Evolutionary conservation across 208 protist genomes (phyloP).

Genomic region (Leishmania aethiopica): DNA sequence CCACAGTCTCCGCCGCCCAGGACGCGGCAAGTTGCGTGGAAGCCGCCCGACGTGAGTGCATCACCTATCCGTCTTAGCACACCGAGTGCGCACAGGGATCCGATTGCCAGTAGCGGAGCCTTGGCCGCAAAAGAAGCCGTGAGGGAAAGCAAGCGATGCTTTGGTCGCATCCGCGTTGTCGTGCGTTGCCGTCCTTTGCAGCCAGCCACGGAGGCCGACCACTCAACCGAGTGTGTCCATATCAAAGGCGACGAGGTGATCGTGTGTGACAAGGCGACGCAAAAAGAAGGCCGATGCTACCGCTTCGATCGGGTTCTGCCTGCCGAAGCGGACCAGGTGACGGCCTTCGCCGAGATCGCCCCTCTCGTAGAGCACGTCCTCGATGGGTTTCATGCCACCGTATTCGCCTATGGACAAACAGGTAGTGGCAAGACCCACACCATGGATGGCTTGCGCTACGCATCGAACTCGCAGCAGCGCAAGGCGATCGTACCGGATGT

Average conservation of each 20-base stretch:
- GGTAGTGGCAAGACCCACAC: conserved; percentile 93
- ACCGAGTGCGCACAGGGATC: conserved; percentile 6
- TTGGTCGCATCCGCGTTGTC: conserved; percentile 57
- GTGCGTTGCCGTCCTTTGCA: conserved; percentile 74
- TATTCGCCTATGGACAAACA: conserved; percentile 93
- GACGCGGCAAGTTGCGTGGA: conserved; percentile 9
- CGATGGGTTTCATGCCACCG: conserved; percentile 83
- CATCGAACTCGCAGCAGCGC: conserved; percentile 4
- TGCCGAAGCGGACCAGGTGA: conserved; percentile 47
- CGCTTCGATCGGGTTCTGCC: conserved; percentile 79
- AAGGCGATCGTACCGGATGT: conserved; percentile 25
- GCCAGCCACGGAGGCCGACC: conserved; percentile 25
- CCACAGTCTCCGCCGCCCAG: background rate
- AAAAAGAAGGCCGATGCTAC: conserved; percentile 50
- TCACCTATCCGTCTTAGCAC: background rate
- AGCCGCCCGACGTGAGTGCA: background rate
- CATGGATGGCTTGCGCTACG: conserved; percentile 81
- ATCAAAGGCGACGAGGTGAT: conserved; percentile 42
- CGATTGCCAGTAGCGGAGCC: background rate
- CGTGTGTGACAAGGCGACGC: conserved; percentile 19
- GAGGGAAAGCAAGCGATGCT: conserved; percentile 1
- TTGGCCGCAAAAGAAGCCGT: background rate
- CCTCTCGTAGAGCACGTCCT: conserved; percentile 88
- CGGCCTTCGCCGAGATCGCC: conserved; percentile 64
- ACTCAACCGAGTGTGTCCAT: conserved; percentile 46